Conservation (phyloP, 805 yeast genomes). For the Soucietia sequanensis region DNA sequence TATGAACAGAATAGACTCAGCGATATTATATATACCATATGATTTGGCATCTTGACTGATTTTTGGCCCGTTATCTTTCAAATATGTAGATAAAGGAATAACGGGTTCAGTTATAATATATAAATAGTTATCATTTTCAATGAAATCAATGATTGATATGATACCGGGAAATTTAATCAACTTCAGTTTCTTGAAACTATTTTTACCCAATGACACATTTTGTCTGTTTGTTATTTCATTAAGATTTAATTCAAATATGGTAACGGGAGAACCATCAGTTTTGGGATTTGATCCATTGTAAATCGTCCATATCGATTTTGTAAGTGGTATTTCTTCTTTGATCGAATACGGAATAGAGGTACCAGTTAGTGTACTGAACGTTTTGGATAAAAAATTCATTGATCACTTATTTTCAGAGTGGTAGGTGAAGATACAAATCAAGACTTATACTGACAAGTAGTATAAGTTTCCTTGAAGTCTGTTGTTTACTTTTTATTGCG, state of each 20-base stretch:
- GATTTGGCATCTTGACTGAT: slow-evolving; percentile 37
- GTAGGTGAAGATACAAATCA: too few species aligned
- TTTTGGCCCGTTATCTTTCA: slow-evolving; percentile 27
- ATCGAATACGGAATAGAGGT: slow-evolving; percentile 57
- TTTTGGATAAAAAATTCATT: slow-evolving; percentile 71
- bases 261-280: slow-evolving; percentile 49
- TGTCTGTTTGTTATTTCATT: slow-evolving; percentile 32
- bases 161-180: slow-evolving; percentile 70
- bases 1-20: slow-evolving; percentile 54
- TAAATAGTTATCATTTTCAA: slow-evolving; percentile 56
- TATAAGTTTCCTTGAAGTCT: too few species aligned
- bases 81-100: slow-evolving; percentile 45
- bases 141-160: slow-evolving; percentile 57
- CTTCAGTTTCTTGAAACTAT: slow-evolving; percentile 45
- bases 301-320: slow-evolving; percentile 58
- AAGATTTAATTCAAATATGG: slow-evolving; percentile 65
- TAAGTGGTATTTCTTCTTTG: slow-evolving; percentile 39
- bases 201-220: slow-evolving; percentile 30
- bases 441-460: too few species aligned
- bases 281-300: slow-evolving; percentile 57
- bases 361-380: slow-evolving; percentile 58
- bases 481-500: too few species aligned
- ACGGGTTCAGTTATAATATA: slow-evolving; percentile 70
- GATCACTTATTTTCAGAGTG: too few species aligned
- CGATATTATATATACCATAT: slow-evolving; percentile 57